Conservation (phyloP, 192 early-diverging fungal genomes). For the Gryganskiella cystojenkinii region DNA sequence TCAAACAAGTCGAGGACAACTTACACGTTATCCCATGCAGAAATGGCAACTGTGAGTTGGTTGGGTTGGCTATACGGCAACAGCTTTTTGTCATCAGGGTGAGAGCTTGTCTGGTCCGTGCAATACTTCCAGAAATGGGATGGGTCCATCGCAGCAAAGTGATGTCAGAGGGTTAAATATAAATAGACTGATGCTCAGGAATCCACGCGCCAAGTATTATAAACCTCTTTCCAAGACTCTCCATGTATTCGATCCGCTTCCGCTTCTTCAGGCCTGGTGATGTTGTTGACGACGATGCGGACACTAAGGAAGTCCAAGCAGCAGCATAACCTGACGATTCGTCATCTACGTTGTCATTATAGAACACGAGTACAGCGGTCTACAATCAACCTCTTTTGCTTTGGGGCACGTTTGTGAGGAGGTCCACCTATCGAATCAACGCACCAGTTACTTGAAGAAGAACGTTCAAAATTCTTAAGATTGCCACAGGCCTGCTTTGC, state of each 20-base stretch:
- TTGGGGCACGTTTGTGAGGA: not conserved
- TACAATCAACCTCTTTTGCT: not conserved
- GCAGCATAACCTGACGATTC: not conserved
- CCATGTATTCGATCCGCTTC: not conserved
- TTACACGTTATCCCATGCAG: too few species aligned
- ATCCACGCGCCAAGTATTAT: not conserved
- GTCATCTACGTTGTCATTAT: too few species aligned
- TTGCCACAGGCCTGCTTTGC: slow-evolving; percentile 5
- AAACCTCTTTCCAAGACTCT: slow-evolving; percentile 5
- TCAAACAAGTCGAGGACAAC: too few species aligned
- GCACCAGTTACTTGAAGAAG: slow-evolving; percentile 2
- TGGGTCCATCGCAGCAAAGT: slow-evolving; percentile 33
- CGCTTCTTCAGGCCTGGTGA: not conserved
- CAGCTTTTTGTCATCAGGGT: too few species aligned
- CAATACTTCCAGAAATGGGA: slow-evolving; percentile 37
- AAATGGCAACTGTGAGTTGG: too few species aligned
- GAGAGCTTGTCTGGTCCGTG: too few species aligned
- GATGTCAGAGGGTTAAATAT: slow-evolving; percentile 23
- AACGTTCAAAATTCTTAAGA: slow-evolving; percentile 8
- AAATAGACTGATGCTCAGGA: slow-evolving; percentile 2
- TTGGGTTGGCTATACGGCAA: too few species aligned
- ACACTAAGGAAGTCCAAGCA: not conserved
- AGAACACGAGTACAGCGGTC: not conserved
- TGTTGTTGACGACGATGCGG: not conserved
- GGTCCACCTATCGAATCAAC: not conserved